Evolutionary conservation across 2,329 filamentous ascomycete genomes (phyloP), one percentile per base, ranked within the genome.

Genomic region (Zalaria obscura): DNA sequence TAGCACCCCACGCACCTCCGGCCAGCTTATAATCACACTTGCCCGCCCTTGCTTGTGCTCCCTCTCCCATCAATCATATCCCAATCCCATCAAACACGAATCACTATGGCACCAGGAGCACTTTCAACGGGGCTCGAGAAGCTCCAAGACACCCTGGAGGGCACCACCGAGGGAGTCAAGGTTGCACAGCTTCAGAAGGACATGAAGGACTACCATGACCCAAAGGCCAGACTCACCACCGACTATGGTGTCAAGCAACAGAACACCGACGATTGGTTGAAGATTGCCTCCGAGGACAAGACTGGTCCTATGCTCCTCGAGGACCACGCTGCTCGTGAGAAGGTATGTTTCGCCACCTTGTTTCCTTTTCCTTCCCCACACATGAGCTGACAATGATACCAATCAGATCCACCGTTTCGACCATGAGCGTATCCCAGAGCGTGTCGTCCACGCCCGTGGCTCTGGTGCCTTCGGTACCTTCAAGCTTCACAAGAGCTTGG

Each of bases 251-350:
- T 80, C 27, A 84, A 80, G 60, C 72, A 86, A 52, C 64, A 67
- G 35, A 80, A 80, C 52, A 79, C 80, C 1, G 86, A 93, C 53
- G 72, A 87, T 55, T 91, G 83, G 84, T 66, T 93, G 41, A 76
- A 73, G 40, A 69, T 80, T 4, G 71, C 66, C 26, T 76, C 64
- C 31, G 68, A 76, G 3, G 70, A 83, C 37, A 66, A 76, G 42
- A 76, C 69, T 2, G 84, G 84, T 0, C 81, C 84, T 0, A 58
- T 61, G 52, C 64, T 88, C 0, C 57, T 91, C 3, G 83, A 91
- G 54, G 84, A 91, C 48, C 68, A 72, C 6, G 78, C 83, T 52
- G 76, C 63, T 0, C 70, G 83, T 8, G 84, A 91, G 58, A 87
- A 83, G 72, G 29, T 32, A 2, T 7, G 29, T 32, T 80, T 7